Base-by-base conservation (phyloP, 2,329 filamentous ascomycete genomes). In the Beauveria pseudobassiana region DNA sequence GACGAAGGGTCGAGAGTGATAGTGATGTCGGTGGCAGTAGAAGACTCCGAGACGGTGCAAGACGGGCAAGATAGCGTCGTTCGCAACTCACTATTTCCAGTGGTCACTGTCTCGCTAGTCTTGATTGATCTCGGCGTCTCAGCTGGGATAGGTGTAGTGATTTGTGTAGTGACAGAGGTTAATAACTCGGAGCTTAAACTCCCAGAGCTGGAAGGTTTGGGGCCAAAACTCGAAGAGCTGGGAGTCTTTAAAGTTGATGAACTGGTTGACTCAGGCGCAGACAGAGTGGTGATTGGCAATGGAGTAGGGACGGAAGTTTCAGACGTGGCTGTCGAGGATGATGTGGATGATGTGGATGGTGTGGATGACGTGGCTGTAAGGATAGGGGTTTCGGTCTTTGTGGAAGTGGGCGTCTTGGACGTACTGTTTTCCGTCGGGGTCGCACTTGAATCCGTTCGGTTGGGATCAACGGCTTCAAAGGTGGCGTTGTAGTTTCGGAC, bases 401-500 rank as follows among this genome's bases (percentile, higher is more conserved):
- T 49, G 5, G 61, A 51, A 8, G 55, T 30, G 28, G 50, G 55
- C 40, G 40, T 51, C 28, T 51, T 50, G 43, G 56, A 49, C 56
- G 51, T 46, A 51, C 62, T 57, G 6, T 28, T 48, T n/a, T 28
- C 59, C 46, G 59, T 49, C n/a, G 60, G 34, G n/a, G 50, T 43
- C 14, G 59, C 16, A 14, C 34, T 28, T 24, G 56, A 24, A 20
- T 64, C 53, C 58, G 34, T 45, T 43, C 59, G 49, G 55, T 67
- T 65, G 5, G 64, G 64, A 48, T 67, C 56, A 40, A 63, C 57
- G 64, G 63, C 51, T 20, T 62, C 67, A 64, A 63, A 73, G 26
- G 46, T 62, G 52, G 61, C 67, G 24, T 70, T 63, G 55, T 75
- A 69, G 38, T 83, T 74, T 28, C 73, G 72, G 69, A 79, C 74